Base-by-base conservation (phyloP, 768 basidiomycete species). In the Fomitopsis serialis region DNA sequence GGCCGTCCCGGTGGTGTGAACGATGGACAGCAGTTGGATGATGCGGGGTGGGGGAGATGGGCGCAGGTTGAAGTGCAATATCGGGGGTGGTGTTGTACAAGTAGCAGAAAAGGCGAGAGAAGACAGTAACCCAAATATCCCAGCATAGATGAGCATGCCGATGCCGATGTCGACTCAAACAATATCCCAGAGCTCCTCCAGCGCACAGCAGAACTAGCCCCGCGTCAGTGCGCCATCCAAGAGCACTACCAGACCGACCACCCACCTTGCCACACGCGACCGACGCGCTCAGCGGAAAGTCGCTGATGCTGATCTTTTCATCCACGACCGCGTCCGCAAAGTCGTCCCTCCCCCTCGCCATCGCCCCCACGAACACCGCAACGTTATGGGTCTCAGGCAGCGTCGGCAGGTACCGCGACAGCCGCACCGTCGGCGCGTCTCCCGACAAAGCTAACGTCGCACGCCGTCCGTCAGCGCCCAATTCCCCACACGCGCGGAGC, bases 231-330 rank as follows among this genome's bases (percentile, higher is more conserved):
- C n/a, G 48, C 29, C 15, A 7, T 51, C 32, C 42, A 50, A 52
- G 19, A 17, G 35, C 11, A 29, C 56, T 29, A 25, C 43, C 43
- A 22, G 49, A 36, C 17, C 37, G 43, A 22, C 23, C n/a, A 59
- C 85, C 61, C 63, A 96, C 95, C 82, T 98, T 98, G 56, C 96
- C 96, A 64, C 96, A 98, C 19, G 96, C 95, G 24, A 98, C 95
- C 49, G 87, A 86, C 23, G 94, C 94, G 63, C 92, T 95, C 45
- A 97, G 72, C 2, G 92, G 81, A 71, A 95, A 99, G 62, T 97
- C 86, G 63, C 91, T 94, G 70, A 99, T 92, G 57, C 91, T 84
- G 62, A 98, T 93, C 74, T 99, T 99, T 71, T 96, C 86, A 66
- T 99, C 97, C 0, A 98, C 89, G 60, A 89, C 75, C 22, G 81